phyloP scores from a whole-genome alignment of 805 yeast genomes.

The Sugiyamaella americana region DNA sequence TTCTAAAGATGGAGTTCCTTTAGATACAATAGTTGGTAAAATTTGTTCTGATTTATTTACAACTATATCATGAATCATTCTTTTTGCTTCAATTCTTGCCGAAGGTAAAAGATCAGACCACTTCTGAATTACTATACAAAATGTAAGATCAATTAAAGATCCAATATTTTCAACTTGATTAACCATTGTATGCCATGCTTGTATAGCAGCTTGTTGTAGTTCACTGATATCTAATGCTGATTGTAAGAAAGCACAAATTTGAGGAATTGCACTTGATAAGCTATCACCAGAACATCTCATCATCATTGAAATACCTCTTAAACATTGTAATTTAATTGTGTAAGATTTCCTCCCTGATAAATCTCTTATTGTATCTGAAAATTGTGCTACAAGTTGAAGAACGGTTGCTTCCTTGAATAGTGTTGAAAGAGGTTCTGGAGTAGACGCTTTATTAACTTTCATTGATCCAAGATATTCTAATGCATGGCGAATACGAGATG shows the following conservation, averaged over 20 bases:
- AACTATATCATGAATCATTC: constrained; percentile 39
- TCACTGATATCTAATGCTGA: constrained; percentile 62
- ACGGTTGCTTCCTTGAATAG: constrained; percentile 51
- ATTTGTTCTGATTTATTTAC: constrained; percentile 20
- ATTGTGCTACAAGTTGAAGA: constrained; percentile 55
- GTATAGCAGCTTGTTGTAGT: constrained; percentile 54
- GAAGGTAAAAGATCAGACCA: constrained; percentile 48
- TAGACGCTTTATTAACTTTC: constrained; percentile 3
- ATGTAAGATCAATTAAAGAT: constrained; percentile 64
- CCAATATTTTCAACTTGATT: constrained; percentile 54
- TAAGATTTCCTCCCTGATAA: constrained; percentile 65
- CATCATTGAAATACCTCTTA: constrained; percentile 67
- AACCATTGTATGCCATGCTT: constrained; percentile 62
- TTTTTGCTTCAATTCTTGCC: constrained; percentile 46
- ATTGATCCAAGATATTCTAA: constrained; percentile 13
- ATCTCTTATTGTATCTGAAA: constrained; percentile 74
- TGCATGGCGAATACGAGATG: constrained; percentile 9
- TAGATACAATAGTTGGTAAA: neutral
- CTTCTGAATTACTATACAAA: constrained; percentile 66
- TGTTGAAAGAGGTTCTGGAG: constrained; percentile 17
- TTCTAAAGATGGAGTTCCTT: constrained; percentile 22
- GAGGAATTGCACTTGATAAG: constrained; percentile 69
- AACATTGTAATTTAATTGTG: constrained; percentile 62
- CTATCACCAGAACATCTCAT: constrained; percentile 45
- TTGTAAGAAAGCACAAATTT: constrained; percentile 78